Evolutionary conservation across 768 basidiomycete genomes (phyloP).

Genomic region (Pisolithus orientalis): DNA sequence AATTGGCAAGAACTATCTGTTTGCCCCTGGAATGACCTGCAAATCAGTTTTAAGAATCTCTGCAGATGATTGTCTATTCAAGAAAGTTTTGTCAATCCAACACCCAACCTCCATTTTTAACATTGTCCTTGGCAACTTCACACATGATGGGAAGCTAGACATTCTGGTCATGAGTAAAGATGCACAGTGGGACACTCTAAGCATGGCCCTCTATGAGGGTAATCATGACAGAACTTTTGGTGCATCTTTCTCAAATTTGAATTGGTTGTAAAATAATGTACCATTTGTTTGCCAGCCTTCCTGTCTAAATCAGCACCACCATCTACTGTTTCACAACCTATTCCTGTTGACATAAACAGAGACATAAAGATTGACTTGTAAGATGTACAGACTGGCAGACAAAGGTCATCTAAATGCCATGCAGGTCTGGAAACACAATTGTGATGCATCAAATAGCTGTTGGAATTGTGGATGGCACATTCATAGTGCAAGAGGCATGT

Average conservation of each 20-base stretch:
- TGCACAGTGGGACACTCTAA: slow-evolving; percentile 41
- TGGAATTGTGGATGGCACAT: slow-evolving; percentile 51
- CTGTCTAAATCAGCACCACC: slow-evolving; percentile 49
- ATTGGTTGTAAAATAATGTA: not conserved
- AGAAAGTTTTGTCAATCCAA: slow-evolving; percentile 43
- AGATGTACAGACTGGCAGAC: slow-evolving; percentile 47
- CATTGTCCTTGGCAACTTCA: slow-evolving; percentile 89
- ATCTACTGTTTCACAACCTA: slow-evolving; percentile 72
- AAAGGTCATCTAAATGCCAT: slow-evolving; percentile 31
- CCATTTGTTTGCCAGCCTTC: slow-evolving; percentile 5
- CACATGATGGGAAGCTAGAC: slow-evolving; percentile 88
- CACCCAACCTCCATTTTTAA: slow-evolving; percentile 62
- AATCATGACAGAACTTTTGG: slow-evolving; percentile 59
- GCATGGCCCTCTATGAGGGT: slow-evolving; percentile 68
- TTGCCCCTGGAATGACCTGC: slow-evolving; percentile 69
- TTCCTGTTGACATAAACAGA: slow-evolving; percentile 81
- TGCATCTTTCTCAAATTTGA: slow-evolving; percentile 27
- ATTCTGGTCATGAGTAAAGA: slow-evolving; percentile 79
- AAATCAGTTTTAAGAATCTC: slow-evolving; percentile 3
- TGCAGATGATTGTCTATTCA: slow-evolving; percentile 54
- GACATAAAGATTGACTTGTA: slow-evolving; percentile 87
- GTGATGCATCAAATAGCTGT: slow-evolving; percentile 61
- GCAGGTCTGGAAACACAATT: slow-evolving; percentile 75
- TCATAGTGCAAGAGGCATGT: not conserved
- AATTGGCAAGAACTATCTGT: slow-evolving; percentile 74